Evolutionary conservation across 2,329 filamentous ascomycete species (phyloP), one percentile per base, ranked within the genome.

Genomic region (Bipolaris sorokiniana): DNA sequence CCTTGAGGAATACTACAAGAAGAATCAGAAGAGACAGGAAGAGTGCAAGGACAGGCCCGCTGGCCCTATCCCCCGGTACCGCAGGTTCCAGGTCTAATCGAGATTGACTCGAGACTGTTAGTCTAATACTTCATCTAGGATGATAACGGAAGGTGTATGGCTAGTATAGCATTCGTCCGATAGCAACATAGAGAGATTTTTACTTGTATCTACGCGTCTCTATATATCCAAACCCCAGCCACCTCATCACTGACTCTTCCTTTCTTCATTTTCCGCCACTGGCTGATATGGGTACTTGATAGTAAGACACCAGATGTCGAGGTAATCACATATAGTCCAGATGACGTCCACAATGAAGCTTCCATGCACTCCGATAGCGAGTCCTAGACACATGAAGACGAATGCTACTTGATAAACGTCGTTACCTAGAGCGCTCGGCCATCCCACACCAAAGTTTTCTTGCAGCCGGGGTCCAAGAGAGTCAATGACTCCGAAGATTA

Each of bases 341-440:
- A 99, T 97, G 54, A 98, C 93, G 75, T 98, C 95, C 31, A 96
- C 90, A 54, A 98, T 92, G 76, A 99, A 99, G 76, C 92, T 97
- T 58, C 92, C 93, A 79, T 99, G 97, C n/a, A 98, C 88, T 33
- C 95, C 95, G 46, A 97, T 76, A 0, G 90, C 90, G 57, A 91
- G 80, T 22, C 95, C 95, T 22, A 98, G 80, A 80, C 93, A 94
- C 72, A 88, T 85, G 78, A 97, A 98, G 74, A 97, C 86, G 77
- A 93, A 97, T 2, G 91, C 90, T 47, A 97, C 89, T 79, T 97
- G 92, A 76, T 96, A 96, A n/a, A 89, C 86, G 48, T 83, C 90
- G 61, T 86, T 81, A 5, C 76, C 76, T 18, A 78, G 59, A 15
- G 77, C 76, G 51, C 74, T 77, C 6, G 76, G 77, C 76, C 76